Percentiles rank a stretch among this genome's conserved stretches.
Evolutionary conservation across 2,329 filamentous ascomycete species (phyloP).

Genomic region (Aureobasidium sp.): DNA sequence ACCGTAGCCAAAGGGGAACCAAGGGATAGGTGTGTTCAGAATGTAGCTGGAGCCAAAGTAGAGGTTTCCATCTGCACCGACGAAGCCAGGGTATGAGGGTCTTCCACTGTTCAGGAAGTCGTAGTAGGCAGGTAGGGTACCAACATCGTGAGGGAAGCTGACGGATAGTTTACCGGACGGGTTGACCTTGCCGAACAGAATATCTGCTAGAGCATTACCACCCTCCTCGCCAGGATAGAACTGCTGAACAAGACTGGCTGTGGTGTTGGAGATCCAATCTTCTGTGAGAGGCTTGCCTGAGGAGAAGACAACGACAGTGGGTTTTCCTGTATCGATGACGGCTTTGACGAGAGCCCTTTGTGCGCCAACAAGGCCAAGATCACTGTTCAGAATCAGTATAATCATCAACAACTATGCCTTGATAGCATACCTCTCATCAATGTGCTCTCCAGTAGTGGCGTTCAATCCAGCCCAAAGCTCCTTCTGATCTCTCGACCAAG

Average conservation of each 20-base stretch:
- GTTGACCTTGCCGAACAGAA: conserved; percentile 58
- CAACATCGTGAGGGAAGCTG: conserved; percentile 60
- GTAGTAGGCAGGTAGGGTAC: conserved; percentile 62
- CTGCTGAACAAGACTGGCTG: conserved; percentile 62
- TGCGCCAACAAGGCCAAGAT: conserved; percentile 60
- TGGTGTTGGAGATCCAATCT: conserved; percentile 60
- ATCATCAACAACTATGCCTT: conserved; percentile 62
- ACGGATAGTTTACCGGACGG: conserved; percentile 61
- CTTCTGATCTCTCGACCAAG: conserved; percentile 66
- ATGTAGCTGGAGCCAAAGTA: conserved; percentile 61
- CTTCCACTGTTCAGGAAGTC: conserved; percentile 64
- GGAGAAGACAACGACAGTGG: conserved; percentile 60
- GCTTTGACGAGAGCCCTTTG: conserved; percentile 60
- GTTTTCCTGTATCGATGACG: conserved; percentile 59
- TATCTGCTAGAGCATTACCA: conserved; percentile 57
- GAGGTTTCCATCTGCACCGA: conserved; percentile 52
- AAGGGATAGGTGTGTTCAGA: conserved; percentile 50
- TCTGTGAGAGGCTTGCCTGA: conserved; percentile 68
- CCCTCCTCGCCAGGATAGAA: conserved; percentile 68
- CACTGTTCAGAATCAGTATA: conserved; percentile 58
- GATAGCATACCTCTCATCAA: conserved; percentile 60
- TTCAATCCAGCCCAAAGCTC: conserved; percentile 66
- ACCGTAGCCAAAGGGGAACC: conserved; percentile 62
- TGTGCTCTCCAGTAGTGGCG: conserved; percentile 67
- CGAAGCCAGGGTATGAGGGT: conserved; percentile 46